Percentiles rank a stretch among this genome's conserved stretches.
These are phyloP conservation scores for Colletotrichum cordylinicola DNA, from an alignment of 2,329 filamentous ascomycete genomes.

Conservation along the genomic window DNA sequence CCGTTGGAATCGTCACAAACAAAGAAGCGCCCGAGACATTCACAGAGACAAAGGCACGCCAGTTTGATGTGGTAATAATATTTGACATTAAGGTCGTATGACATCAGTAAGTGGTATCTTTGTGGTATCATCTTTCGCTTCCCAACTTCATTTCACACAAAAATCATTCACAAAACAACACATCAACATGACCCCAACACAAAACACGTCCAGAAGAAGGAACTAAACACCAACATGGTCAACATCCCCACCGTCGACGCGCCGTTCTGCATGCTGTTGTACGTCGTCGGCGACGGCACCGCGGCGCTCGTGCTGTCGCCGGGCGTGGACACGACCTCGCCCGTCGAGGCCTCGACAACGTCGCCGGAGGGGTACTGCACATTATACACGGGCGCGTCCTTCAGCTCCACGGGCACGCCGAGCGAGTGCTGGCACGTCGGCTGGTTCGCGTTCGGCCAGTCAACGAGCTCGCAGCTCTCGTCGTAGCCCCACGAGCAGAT, in stretches of 20 bases:
- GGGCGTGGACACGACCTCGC: constrained; percentile 1
- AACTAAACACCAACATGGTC: neutral
- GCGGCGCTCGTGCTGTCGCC: constrained; percentile 1
- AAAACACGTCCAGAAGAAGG: constrained; percentile 6
- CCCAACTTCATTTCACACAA: neutral
- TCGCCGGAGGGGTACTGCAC: constrained; percentile 51
- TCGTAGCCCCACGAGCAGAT: constrained; percentile 51
- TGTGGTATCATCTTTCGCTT: neutral
- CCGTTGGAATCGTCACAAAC: neutral
- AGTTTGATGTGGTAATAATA: neutral
- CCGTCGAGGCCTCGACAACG: constrained; percentile 38
- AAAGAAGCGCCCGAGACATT: neutral
- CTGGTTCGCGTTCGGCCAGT: constrained; percentile 50
- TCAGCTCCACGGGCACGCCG: constrained; percentile 40
- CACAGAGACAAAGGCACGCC: neutral
- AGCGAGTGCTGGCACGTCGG: constrained; percentile 47
- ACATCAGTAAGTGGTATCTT: constrained; percentile 17
- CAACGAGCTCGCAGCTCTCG: constrained; percentile 49
- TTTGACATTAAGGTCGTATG: constrained; percentile 16
- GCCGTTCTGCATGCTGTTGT: neutral
- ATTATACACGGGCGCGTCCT: constrained; percentile 48
- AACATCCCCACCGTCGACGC: neutral
- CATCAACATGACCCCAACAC: neutral
- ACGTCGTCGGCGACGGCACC: neutral
- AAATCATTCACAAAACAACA: neutral